phyloP scores from a whole-genome alignment of 495 filamentous ascomycete species.

The Aspergillus wentii region DNA sequence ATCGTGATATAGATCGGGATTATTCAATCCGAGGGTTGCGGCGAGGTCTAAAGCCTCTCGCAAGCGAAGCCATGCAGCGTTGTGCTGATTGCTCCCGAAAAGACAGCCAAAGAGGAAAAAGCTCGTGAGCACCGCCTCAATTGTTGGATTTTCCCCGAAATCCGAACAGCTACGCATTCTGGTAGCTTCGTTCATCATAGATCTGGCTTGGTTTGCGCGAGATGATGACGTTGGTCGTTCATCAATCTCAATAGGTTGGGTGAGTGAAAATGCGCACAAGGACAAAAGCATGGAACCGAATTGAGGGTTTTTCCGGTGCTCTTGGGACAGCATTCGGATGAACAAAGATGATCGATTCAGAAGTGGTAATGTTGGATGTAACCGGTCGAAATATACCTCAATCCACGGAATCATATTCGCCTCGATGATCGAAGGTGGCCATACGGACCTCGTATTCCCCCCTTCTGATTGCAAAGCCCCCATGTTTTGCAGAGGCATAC shows the following conservation, averaged over 20 bases:
- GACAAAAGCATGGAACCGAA: conserved; percentile 63
- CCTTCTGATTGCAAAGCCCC: conserved; percentile 15
- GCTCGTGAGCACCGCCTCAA: conserved; percentile 68
- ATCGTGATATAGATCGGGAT: conserved; percentile 45
- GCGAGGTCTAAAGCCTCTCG: conserved; percentile 56
- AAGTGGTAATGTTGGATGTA: conserved; percentile 79
- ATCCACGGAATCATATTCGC: conserved; percentile 53
- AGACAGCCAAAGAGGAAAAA: conserved; percentile 77
- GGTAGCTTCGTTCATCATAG: conserved; percentile 70
- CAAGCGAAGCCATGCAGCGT: conserved; percentile 55
- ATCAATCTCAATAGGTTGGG: conserved; percentile 66
- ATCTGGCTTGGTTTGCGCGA: conserved; percentile 48
- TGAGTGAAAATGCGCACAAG: conserved; percentile 78
- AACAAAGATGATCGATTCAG: conserved; percentile 59
- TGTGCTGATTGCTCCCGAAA: conserved; percentile 59
- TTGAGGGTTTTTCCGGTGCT: conserved; percentile 65
- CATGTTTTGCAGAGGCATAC: conserved; percentile 17
- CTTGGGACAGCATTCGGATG: conserved; percentile 54
- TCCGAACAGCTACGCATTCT: conserved; percentile 72
- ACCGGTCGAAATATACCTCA: conserved; percentile 77
- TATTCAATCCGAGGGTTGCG: conserved; percentile 53
- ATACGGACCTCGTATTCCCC: conserved; percentile 17
- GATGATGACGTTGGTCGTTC: conserved; percentile 36
- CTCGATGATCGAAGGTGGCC: conserved; percentile 36
- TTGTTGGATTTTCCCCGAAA: conserved; percentile 66